These are phyloP conservation scores for Hordeum marinum DNA, from an alignment of 176 grass and related monocot species.

Conservation along the genomic window DNA sequence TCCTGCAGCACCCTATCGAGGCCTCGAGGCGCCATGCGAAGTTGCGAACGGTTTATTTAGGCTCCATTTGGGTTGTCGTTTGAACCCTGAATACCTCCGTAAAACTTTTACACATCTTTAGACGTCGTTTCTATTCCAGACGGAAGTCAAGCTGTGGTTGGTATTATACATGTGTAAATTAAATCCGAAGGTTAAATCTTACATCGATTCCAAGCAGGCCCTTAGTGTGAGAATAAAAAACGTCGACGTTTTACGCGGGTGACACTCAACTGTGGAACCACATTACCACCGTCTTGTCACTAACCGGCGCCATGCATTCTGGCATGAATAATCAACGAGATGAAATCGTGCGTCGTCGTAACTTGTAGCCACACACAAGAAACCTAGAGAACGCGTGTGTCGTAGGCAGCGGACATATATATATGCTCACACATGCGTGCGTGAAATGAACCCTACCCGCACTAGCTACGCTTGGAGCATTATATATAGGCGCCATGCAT, in stretches of 20 bases:
- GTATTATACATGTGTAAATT: too few relatives aligned
- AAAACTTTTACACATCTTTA: too few relatives aligned
- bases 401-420: not conserved
- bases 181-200: too few relatives aligned
- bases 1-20: too few relatives aligned
- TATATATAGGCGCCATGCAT: not conserved
- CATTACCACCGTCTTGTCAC: not conserved
- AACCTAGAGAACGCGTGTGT: not conserved
- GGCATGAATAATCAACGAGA: not conserved
- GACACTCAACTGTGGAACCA: not conserved
- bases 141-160: too few relatives aligned
- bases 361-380: not conserved
- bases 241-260: not conserved
- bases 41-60: too few relatives aligned
- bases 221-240: not conserved
- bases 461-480: slow-evolving; percentile 3
- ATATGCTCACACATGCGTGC: not conserved
- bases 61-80: too few relatives aligned
- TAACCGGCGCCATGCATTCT: not conserved
- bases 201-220: too few relatives aligned
- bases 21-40: not conserved
- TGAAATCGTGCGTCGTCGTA: not conserved
- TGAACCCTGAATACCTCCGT: too few relatives aligned
- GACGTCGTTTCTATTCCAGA: too few relatives aligned
- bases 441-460: not conserved